Conservation (phyloP, 768 basidiomycete genomes). For the Suillus bovinus region DNA sequence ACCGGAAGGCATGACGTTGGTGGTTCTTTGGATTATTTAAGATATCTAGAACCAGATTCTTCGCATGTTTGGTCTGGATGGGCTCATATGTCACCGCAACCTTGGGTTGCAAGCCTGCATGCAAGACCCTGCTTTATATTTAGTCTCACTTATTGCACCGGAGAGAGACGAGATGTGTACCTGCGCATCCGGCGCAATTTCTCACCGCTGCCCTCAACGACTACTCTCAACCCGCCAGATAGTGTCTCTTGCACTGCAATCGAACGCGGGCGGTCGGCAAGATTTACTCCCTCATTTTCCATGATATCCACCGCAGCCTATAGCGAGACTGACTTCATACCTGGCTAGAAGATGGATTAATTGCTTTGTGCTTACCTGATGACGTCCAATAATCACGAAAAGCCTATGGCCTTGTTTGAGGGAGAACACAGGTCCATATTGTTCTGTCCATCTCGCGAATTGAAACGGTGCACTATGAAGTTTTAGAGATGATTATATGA, state of each 20-base stretch:
- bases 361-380: constrained; percentile 12
- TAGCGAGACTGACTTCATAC: constrained; percentile 7
- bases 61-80: too few species aligned
- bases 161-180: neutral
- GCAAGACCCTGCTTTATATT: too few species aligned
- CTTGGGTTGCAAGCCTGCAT: too few species aligned
- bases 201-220: constrained; percentile 28
- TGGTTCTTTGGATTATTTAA: too few species aligned
- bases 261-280: constrained; percentile 36
- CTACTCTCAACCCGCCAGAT: constrained; percentile 33
- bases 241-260: constrained; percentile 37
- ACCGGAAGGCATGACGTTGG: too few species aligned
- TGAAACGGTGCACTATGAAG: constrained; percentile 11
- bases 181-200: constrained; percentile 26
- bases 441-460: constrained; percentile 57
- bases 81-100: too few species aligned
- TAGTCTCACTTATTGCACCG: too few species aligned
- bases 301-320: constrained; percentile 44
- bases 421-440: constrained; percentile 61
- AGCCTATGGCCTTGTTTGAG: constrained; percentile 43
- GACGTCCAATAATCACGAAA: constrained; percentile 25
- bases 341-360: neutral
- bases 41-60: too few species aligned
- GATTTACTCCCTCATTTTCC: constrained; percentile 37
- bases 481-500: too few species aligned